phyloP scores from a whole-genome alignment of 495 filamentous ascomycete species.

The Trichoderma asperelloides region DNA sequence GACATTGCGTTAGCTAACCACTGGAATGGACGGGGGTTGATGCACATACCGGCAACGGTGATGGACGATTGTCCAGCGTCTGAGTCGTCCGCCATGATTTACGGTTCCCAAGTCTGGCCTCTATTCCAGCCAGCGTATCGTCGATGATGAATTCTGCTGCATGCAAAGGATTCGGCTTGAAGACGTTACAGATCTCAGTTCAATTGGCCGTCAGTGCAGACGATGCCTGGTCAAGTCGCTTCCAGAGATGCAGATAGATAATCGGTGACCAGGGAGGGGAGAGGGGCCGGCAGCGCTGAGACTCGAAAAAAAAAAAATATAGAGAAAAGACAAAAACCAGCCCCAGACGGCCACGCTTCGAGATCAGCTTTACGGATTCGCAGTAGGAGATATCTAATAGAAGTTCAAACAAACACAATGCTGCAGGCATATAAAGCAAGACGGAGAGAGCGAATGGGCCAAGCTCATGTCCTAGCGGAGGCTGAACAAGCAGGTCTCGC shows the following conservation, averaged over 20 bases:
- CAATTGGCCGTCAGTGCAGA: neutral
- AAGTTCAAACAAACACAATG: neutral
- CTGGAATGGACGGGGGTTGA: neutral
- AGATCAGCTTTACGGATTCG: neutral
- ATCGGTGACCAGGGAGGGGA: neutral
- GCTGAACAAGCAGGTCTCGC: no score
- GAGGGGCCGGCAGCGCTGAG: neutral
- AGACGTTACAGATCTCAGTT: neutral
- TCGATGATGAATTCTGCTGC: neutral
- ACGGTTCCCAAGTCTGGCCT: neutral
- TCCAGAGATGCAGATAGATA: neutral
- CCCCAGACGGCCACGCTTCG: neutral
- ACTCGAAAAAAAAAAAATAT: neutral
- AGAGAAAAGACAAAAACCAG: neutral
- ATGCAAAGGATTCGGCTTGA: neutral
- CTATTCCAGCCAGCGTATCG: neutral
- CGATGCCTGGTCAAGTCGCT: neutral
- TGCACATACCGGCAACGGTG: slow-evolving; percentile 48
- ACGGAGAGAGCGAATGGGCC: neutral
- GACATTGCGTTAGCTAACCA: slow-evolving; percentile 9
- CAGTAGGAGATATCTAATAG: neutral
- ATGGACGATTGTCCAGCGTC: slow-evolving; percentile 23
- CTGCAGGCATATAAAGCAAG: neutral
- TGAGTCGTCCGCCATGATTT: neutral
- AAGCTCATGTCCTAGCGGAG: neutral